These are phyloP conservation scores for Leccinum ochraceum DNA, from an alignment of 768 basidiomycete genomes.

Conservation along the genomic window DNA sequence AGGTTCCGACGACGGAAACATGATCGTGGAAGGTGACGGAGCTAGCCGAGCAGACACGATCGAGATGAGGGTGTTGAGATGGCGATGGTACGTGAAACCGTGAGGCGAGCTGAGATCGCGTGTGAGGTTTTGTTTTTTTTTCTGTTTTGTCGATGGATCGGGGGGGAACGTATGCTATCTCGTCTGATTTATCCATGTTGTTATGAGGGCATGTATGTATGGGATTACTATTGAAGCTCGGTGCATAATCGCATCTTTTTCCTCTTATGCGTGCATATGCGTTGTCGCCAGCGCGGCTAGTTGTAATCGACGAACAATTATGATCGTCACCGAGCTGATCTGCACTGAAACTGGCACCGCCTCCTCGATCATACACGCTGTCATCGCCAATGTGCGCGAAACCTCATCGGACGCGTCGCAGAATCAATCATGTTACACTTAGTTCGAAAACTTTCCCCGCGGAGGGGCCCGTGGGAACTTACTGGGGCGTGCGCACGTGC, in stretches of 20 bases:
- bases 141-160: neutral
- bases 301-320: neutral
- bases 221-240: conserved; percentile 1
- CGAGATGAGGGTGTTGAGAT: conserved; percentile 28
- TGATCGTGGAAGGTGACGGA: conserved; percentile 15
- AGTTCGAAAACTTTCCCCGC: too few relatives aligned
- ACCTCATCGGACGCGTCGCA: neutral
- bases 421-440: neutral
- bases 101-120: conserved; percentile 6
- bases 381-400: neutral
- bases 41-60: conserved; percentile 8
- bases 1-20: conserved; percentile 12
- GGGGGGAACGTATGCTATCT: conserved; percentile 7
- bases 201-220: conserved; percentile 16
- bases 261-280: neutral
- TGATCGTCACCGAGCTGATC: neutral
- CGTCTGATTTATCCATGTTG: conserved; percentile 17
- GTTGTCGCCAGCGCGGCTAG: neutral
- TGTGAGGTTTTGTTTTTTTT: neutral
- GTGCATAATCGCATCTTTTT: conserved; percentile 3
- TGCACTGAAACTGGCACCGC: neutral
- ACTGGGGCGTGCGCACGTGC: too few relatives aligned
- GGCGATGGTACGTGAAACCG: conserved; percentile 23
- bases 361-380: neutral
- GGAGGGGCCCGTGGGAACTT: too few relatives aligned